These are phyloP conservation scores for Diaporthe helianthi DNA, from an alignment of 2,329 filamentous ascomycete genomes.

Conservation along the genomic window DNA sequence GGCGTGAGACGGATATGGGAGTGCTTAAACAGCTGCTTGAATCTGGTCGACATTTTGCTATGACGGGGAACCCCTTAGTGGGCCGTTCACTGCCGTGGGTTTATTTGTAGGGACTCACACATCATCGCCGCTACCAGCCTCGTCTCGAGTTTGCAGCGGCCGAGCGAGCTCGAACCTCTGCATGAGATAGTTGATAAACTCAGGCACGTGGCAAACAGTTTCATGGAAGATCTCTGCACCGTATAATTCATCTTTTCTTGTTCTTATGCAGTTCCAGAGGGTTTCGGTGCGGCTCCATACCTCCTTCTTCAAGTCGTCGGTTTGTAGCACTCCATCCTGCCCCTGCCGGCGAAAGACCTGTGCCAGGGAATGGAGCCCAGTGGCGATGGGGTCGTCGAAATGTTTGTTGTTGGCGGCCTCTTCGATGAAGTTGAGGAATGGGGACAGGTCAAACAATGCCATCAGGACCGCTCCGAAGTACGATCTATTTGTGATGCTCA, in stretches of 20 bases:
- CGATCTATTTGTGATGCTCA: neutral
- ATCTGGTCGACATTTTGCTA: neutral
- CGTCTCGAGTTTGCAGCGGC: neutral
- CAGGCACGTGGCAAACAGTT: neutral
- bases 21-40: conserved; percentile 9
- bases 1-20: neutral
- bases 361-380: neutral
- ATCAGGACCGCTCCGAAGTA: neutral
- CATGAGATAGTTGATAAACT: neutral
- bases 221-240: neutral
- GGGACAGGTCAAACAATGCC: conserved; percentile 4
- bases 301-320: neutral
- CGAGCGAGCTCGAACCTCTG: neutral
- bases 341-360: neutral
- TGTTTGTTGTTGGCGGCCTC: neutral
- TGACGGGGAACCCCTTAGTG: neutral
- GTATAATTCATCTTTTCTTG: neutral
- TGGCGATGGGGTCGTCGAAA: neutral
- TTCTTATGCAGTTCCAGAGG: neutral
- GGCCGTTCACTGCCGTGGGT: too few species aligned
- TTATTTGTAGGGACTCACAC: neutral
- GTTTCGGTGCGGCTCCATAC: neutral
- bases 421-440: conserved; percentile 4
- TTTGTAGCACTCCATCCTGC: fast-evolving
- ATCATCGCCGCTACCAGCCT: neutral